Percentiles rank a stretch among this genome's conserved stretches.
phyloP scores from a whole-genome alignment of 2,329 filamentous ascomycete genomes.

The Graphium sp. region DNA sequence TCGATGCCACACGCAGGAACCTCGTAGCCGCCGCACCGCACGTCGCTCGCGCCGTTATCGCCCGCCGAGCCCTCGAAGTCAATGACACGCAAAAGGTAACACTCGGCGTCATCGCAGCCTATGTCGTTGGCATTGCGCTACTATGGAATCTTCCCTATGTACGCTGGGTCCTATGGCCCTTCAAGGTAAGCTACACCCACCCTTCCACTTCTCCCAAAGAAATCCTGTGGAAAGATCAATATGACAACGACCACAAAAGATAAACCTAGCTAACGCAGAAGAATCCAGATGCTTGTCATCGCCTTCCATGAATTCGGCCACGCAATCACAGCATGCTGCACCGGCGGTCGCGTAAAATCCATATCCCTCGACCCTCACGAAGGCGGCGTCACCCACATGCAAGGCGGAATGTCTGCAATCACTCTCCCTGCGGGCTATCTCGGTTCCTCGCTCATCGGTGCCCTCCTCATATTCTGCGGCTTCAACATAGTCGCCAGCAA shows the following conservation, averaged over 20 bases:
- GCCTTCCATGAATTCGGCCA: slow-evolving; percentile 72
- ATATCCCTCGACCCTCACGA: slow-evolving; percentile 42
- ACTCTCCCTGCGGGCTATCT: slow-evolving; percentile 67
- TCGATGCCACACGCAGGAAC: not conserved
- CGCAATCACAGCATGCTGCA: slow-evolving; percentile 54
- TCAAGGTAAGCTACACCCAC: slow-evolving; percentile 40
- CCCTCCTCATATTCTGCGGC: slow-evolving; percentile 61
- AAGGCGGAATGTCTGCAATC: slow-evolving; percentile 51
- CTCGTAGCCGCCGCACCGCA: slow-evolving; percentile 4
- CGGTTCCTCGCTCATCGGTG: slow-evolving; percentile 61
- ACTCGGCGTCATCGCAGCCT: slow-evolving; percentile 52
- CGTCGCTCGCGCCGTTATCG: slow-evolving; percentile 4
- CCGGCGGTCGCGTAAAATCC: slow-evolving; percentile 56
- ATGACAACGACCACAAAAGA: not conserved
- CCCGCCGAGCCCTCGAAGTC: slow-evolving; percentile 5
- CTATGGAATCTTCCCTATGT: slow-evolving; percentile 69
- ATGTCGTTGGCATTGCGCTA: slow-evolving; percentile 57
- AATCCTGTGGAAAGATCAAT: no score
- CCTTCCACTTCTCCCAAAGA: not conserved
- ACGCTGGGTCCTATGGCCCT: slow-evolving; percentile 61
- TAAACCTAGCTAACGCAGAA: slow-evolving; percentile 2
- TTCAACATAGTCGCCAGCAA: slow-evolving; percentile 73
- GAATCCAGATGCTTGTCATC: slow-evolving; percentile 56
- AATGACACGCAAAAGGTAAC: slow-evolving; percentile 51
- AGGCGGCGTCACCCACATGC: slow-evolving; percentile 65